Evolutionary conservation across 768 basidiomycete species (phyloP), one percentile per base, ranked within the genome.

Genomic region (Cubamyces sp.): DNA sequence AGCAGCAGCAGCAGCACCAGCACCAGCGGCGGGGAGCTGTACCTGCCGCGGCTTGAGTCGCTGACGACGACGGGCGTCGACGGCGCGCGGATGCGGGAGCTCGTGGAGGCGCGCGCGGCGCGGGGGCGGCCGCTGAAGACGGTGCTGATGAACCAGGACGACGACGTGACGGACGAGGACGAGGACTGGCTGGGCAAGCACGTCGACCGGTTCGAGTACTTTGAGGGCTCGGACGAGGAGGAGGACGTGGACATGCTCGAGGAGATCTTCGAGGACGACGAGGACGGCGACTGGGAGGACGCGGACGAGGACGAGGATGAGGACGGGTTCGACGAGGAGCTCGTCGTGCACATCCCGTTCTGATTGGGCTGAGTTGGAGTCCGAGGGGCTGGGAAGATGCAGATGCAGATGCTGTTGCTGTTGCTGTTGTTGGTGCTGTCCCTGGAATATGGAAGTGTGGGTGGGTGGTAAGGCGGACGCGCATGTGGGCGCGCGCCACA

Each of bases 11-110:
- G 68, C 62, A 19, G 68, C 67, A 47, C 21, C 30, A 1, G 19
- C 45, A 18, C 15, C 25, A 28, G 14, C 43, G 25, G 45, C n/a
- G 50, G 39, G 23, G 51, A 52, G 56, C 40, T 43, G 76, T 3
- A 81, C 67, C 81, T 86, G 41, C 88, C 87, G 26, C 76, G 77
- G 49, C 77, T 91, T 9, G 72, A 77, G 62, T 77, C 74, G 15
- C 68, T 91, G 48, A 78, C 73, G 34, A 79, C 84, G 5, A 74
- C 78, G 7, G 82, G 79, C 7, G 69, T 85, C 8, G 65, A 72
- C 8, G 84, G 82, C 1, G 2, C 52, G 1, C 53, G 68, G 25
- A 71, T 91, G 70, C 79, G 76, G 42, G 55, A 66, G 23, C 70
- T 91, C 19, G 78, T 90, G 2, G 71, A 74, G 50, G 70, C 67